Evolutionary conservation across 2,329 filamentous ascomycete genomes (phyloP), one percentile per base, ranked within the genome.

Genomic region (Cladosporium oxysporum): DNA sequence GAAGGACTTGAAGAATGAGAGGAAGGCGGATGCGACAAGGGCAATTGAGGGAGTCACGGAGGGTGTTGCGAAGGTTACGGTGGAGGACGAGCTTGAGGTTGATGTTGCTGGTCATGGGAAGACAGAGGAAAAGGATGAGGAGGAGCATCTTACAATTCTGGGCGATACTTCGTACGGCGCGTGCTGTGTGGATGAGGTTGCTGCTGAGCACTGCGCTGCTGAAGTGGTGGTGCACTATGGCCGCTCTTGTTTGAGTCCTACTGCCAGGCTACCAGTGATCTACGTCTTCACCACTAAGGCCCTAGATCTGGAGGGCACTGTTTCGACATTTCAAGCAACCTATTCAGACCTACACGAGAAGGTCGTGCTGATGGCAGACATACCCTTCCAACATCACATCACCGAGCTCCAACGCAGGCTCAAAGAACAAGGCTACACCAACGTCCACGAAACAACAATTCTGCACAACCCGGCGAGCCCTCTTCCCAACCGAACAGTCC

Each of bases 151-250:
- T 62, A 96, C 91, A 72, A 93, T 99, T 67, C 83, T 99, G 21
- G 95, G 90, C 35, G 95, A 99, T 78, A 98, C 95, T 2, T 97
- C 94, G 1, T 99, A 98, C 79, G 96, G 95, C 67, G 90, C 94
- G 0, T 99, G 95, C 80, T 99, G 95, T 74, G 93, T 98, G 21
- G 95, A 99, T 74, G 95, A 99, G 80, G 90, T 98, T 49, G 95
- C 95, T 0, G 95, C 95, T 2, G 93, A 99, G 77, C 95, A 99
- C 76, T 90, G 92, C 18, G 86, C 92, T 73, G 93, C 95, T 7
- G 90, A 98, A 68, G 91, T 93, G 0, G 91, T 98, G 1, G 90
- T 99, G 16, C 95, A 99, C 77, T 99, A 98, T 73, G 95, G 95
- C 3, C 85, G 95, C 62, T 90, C 94, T 0, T 99, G 95, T 75